Evolutionary conservation across 352 stramenopile genomes (phyloP).

Genomic region (Pythium graminicola): DNA sequence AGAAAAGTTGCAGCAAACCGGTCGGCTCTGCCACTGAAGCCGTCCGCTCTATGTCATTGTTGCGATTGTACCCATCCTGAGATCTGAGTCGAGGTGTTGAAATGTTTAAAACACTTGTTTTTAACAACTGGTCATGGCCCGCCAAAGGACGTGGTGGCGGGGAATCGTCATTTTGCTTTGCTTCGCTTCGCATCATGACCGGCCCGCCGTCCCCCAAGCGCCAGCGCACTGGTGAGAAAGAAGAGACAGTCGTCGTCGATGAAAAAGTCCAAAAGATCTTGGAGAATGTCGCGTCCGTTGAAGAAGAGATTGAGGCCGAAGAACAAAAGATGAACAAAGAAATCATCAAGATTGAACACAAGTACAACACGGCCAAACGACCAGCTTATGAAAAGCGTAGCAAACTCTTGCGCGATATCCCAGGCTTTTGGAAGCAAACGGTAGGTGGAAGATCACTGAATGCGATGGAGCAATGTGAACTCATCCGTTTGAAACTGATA

Average conservation of each 20-base stretch:
- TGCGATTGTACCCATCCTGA: conserved; percentile 20
- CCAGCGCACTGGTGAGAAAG: conserved; percentile 58
- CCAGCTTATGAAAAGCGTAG: conserved; percentile 58
- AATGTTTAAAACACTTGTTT: conserved; percentile 21
- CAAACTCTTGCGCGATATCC: conserved; percentile 57
- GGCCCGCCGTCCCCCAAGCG: conserved; percentile 62
- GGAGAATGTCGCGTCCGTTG: conserved; percentile 37
- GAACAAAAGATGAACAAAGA: conserved; percentile 59
- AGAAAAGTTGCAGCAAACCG: not conserved
- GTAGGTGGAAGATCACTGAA: conserved; percentile 26
- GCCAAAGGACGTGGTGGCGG: conserved; percentile 23
- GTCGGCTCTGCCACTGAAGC: conserved; percentile 15
- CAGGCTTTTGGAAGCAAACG: conserved; percentile 71
- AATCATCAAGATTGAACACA: conserved; percentile 67
- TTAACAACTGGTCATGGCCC: conserved; percentile 5
- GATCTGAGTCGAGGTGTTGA: too few species aligned
- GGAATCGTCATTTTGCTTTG: conserved; percentile 2
- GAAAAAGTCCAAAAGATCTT: conserved; percentile 56
- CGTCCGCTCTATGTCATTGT: conserved; percentile 12
- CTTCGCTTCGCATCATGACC: conserved; percentile 28
- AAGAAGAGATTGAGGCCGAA: conserved; percentile 58
- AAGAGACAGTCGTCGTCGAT: conserved; percentile 19
- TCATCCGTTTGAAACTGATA: conserved; percentile 10
- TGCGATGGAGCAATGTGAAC: too few species aligned
- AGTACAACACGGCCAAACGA: conserved; percentile 66